These are phyloP conservation scores for Diaporthe vexans DNA, from an alignment of 2,329 filamentous ascomycete species.

Conservation along the genomic window DNA sequence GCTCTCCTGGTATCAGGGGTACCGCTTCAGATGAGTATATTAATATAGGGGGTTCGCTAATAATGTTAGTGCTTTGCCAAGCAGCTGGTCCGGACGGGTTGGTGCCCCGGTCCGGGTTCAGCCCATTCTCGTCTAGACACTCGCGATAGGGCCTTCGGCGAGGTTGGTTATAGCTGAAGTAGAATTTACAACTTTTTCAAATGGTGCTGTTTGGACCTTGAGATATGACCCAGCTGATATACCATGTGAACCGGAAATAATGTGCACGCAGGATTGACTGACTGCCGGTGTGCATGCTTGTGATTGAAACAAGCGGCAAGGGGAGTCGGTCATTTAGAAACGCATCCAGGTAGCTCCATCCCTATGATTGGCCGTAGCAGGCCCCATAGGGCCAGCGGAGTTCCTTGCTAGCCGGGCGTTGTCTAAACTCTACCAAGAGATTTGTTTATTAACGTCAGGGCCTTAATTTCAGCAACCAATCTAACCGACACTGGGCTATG, in stretches of 20 bases:
- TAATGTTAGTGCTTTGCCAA: constrained; percentile 13
- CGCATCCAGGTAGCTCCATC: neutral
- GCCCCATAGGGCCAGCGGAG: neutral
- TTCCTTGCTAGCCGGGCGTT: neutral
- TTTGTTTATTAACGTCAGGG: neutral
- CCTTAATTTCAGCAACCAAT: constrained; percentile 27
- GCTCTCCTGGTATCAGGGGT: neutral
- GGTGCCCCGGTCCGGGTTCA: neutral
- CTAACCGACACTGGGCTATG: neutral
- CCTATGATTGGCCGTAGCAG: neutral
- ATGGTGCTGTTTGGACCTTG: neutral
- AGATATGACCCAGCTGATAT: neutral
- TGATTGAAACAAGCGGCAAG: constrained; percentile 13
- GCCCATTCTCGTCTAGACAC: neutral
- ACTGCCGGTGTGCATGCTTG: neutral
- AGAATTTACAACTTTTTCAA: neutral
- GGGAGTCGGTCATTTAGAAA: neutral
- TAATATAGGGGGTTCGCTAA: neutral
- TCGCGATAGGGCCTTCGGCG: neutral
- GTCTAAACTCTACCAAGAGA: neutral
- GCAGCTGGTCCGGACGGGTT: neutral
- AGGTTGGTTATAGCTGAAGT: neutral
- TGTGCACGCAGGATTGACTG: neutral
- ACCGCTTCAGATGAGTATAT: neutral
- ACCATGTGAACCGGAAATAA: neutral